phyloP scores from a whole-genome alignment of 2,329 filamentous ascomycete genomes.

The Chrysosphaeria jannelii region DNA sequence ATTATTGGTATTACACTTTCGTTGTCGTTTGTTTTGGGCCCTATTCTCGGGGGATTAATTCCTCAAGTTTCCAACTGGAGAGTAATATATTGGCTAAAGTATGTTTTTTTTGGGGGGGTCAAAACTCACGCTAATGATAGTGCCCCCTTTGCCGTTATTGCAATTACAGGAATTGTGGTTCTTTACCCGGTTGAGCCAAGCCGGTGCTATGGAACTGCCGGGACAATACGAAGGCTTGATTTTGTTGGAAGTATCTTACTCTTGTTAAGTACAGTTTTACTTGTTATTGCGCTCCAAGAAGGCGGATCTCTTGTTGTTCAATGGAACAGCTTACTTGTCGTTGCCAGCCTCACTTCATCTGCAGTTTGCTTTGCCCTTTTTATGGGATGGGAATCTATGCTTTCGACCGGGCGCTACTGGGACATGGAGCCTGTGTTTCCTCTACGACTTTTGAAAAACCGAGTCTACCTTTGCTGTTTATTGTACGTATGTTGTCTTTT shows the following conservation, averaged over 20 bases:
- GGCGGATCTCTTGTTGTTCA: constrained; percentile 19
- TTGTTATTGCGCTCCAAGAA: constrained; percentile 25
- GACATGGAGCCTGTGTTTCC: constrained; percentile 24
- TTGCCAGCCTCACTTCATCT: constrained; percentile 17
- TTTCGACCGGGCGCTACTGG: constrained; percentile 11
- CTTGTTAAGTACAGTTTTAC: constrained; percentile 18
- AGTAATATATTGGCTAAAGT: constrained; percentile 33
- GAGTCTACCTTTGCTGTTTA: constrained; percentile 20
- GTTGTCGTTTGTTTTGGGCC: constrained; percentile 25
- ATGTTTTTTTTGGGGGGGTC: constrained; percentile 4
- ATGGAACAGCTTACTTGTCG: constrained; percentile 21
- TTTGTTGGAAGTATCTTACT: constrained; percentile 12
- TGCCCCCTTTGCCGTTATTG: constrained; percentile 6
- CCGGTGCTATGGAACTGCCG: constrained; percentile 1
- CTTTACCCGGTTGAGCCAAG: constrained; percentile 6
- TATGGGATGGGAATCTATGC: constrained; percentile 17
- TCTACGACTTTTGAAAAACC: constrained; percentile 14
- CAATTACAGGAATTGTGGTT: constrained; percentile 15
- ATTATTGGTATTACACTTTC: constrained; percentile 24
- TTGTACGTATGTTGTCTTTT: constrained; percentile 11
- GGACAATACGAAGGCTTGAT: constrained; percentile 4
- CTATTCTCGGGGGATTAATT: constrained; percentile 24
- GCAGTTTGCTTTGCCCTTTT: constrained; percentile 17
- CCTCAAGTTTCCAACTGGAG: constrained; percentile 22
- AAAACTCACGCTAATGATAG: constrained; percentile 1